These are phyloP conservation scores for Calcarisporium arbuscula DNA, from an alignment of 2,329 filamentous ascomycete genomes.

Conservation along the genomic window DNA sequence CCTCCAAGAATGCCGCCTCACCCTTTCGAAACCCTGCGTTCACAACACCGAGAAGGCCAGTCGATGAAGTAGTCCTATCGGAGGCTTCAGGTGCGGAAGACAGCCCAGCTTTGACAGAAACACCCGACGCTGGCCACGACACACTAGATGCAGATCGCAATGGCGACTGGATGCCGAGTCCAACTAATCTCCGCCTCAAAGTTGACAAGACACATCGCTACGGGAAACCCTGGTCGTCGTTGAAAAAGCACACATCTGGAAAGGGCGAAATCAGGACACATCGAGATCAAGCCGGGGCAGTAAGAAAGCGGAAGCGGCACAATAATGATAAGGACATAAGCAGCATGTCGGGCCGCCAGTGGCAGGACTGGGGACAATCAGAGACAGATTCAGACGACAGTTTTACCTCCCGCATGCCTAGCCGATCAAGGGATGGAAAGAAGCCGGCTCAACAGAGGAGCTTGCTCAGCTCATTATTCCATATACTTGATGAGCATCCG, in stretches of 20 bases:
- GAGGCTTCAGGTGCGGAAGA: conserved; percentile 53
- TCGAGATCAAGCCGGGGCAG: conserved; percentile 21
- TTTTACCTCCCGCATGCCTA: conserved; percentile 12
- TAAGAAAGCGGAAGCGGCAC: conserved; percentile 49
- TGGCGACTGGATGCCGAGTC: conserved; percentile 34
- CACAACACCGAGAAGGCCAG: conserved; percentile 53
- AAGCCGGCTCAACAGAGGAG: conserved; percentile 16
- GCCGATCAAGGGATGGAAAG: conserved; percentile 17
- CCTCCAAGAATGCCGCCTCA: conserved; percentile 37
- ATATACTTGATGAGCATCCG: conserved; percentile 49
- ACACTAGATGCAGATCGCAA: conserved; percentile 46
- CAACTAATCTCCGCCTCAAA: conserved; percentile 39
- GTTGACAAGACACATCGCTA: conserved; percentile 41
- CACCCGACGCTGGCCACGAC: conserved; percentile 45
- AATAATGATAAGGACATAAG: conserved; percentile 46
- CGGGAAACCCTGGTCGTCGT: conserved; percentile 29
- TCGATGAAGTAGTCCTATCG: conserved; percentile 47
- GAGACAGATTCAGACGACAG: conserved; percentile 43
- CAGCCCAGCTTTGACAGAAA: conserved; percentile 53
- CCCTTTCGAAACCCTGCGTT: conserved; percentile 59
- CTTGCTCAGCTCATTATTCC: conserved; percentile 38
- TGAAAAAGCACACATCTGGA: conserved; percentile 43
- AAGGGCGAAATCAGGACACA: conserved; percentile 57
- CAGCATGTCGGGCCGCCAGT: conserved; percentile 39
- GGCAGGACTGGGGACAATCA: conserved; percentile 35